Evolutionary conservation across 148 eudicot genomes (phyloP), one percentile per base, ranked within the genome.

Genomic region (Nepenthes mirabilis): DNA sequence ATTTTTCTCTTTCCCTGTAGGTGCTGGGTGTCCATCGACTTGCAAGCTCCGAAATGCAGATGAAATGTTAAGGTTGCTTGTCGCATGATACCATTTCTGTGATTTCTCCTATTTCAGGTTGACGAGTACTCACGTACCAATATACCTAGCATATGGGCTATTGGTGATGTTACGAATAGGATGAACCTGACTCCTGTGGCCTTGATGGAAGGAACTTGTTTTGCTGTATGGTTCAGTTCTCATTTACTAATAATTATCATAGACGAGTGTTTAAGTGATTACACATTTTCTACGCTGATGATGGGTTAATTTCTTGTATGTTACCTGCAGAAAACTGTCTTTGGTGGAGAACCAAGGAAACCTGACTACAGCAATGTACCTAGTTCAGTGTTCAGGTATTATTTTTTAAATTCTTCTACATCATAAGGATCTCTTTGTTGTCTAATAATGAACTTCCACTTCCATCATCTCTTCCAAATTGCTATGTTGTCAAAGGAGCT

Each of bases 121-220:
- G 83, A 93, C 45, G 96, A 83, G 60, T 83, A 70, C 70, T 93
- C 99, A 33, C 80, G 73, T 37, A 86, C 96, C 60, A 88, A 60
- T 60, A 57, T 93, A 58, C 95, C 99, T 35, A 88, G 87, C 76
- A 88, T 93, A 68, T 93, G 91, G 95, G 99, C 99, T 23, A 70
- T 93, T 57, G 99, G 99, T 56, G 99, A 93, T 75, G 99, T 88
- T 54, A 93, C 99, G 32, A 89, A 93, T 66, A 86, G 99, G 77
- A 57, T 85, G 57, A 91, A 91, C 71, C 67, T 91, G 63, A 91
- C 98, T 60, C 98, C 98, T 43, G 98, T 91, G 76, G 98, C 98
- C 63, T 80, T 93, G 74, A 86, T 88, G 96, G 99, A 93, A 78
- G 99, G 96, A 74, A 80, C 89, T 52, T 81, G 75, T 58, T 93